Evolutionary conservation across 306 rosid species (phyloP), one percentile per base, ranked within the genome.

Genomic region (Mimosa bimucronata): DNA sequence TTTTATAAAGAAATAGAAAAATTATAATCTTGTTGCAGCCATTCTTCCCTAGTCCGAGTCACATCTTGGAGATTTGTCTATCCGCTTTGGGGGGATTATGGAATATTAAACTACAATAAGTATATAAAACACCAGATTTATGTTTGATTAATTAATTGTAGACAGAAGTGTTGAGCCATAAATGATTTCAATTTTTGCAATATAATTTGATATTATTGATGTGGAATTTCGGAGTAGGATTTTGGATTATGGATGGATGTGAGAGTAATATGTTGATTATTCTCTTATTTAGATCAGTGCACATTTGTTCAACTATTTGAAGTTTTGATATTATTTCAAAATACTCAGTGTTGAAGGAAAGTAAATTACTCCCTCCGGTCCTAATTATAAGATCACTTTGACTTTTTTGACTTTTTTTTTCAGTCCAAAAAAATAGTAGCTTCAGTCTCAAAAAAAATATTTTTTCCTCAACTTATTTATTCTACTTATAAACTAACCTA

Each of bases 51-150:
- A 13, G 37, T 75, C 65, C 21, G 57, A 53, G 26, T 7, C 74
- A 45, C 50, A 13, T 55, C 30, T 73, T 30, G 11, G 80, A 68
- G 66, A 71, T 46, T 64, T 81, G 76, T 53, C 30, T 58, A 64
- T 78, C 73, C 53, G 37, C 83, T 75, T 69, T 75, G 74, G 84
- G 79, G 79, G 81, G 79, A 75, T 82, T 71, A 10, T 76, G 77
- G 73, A 58, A 23, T 46, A 82, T 85, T 55, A 73, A 79, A 82
- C 84, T 79, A 48, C 80, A 82, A 76, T 82, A 79, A 85, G 79
- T 78, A 71, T 71, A 48, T 29, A 41, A 71, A 71, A 71, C 53
- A 16, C 42, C 62, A 48, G 15, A 71, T 46, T 16, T 28, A 46
- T 48, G 65, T 71, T 73, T 71, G 79, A 66, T 78, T 70, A 66